Evolutionary conservation across 257 asterid genomes (phyloP).

Genomic region (Oldenlandia corymbosa): DNA sequence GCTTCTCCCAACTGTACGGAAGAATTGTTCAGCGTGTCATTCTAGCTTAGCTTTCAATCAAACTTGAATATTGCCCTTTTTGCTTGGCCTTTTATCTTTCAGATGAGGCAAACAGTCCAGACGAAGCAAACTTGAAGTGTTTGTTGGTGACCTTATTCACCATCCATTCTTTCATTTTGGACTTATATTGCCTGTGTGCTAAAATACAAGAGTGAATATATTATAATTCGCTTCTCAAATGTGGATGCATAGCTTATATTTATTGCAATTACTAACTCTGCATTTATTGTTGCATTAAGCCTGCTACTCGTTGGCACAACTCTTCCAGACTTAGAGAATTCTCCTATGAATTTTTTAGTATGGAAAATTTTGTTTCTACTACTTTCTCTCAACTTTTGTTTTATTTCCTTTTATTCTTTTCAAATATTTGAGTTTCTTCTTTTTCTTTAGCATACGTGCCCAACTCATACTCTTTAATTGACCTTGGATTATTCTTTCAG

Average conservation of each 20-base stretch:
- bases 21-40: background rate
- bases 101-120: too few species aligned
- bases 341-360: background rate
- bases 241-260: background rate
- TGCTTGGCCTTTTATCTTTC: background rate
- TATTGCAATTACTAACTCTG: too few species aligned
- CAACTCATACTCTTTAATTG: background rate
- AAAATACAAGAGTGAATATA: background rate
- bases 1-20: background rate
- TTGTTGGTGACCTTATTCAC: background rate
- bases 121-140: background rate
- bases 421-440: background rate
- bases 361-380: background rate
- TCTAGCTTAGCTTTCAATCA: too few species aligned
- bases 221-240: background rate
- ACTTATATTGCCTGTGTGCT: background rate
- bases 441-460: background rate
- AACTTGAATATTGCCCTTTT: too few species aligned
- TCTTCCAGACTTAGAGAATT: background rate
- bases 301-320: too few species aligned
- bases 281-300: background rate
- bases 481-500: conserved; percentile 33
- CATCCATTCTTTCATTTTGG: background rate
- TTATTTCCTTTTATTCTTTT: background rate
- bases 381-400: background rate